A percentile compares a stretch with the other conserved stretches of the same genome.
Conservation (phyloP, 1,139 yeast genomes). For the Blastobotrys persicus region DNA sequence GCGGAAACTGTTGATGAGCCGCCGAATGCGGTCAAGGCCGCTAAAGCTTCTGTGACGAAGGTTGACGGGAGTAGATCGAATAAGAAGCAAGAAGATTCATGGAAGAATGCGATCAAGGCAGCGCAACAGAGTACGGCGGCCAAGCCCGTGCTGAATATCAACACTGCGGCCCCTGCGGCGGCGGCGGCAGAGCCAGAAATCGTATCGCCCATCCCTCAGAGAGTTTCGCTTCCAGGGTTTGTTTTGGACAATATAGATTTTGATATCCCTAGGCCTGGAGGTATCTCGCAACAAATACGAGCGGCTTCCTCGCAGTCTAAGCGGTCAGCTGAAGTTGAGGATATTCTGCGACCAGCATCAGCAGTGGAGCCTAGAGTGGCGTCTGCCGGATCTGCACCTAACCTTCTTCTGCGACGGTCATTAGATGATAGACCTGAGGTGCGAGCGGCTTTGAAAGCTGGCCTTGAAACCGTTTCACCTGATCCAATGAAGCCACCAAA, state of each 20-base stretch:
- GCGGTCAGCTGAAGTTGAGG: background rate
- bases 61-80: background rate
- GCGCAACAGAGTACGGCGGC: background rate
- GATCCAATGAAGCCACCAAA: constrained; percentile 5
- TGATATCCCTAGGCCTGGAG: background rate
- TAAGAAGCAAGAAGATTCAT: background rate
- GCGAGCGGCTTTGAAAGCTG: constrained; percentile 1
- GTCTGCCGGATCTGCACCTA: background rate
- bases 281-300: background rate
- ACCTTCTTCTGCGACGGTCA: background rate
- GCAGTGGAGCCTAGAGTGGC: constrained; percentile 1
- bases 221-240: constrained; percentile 4
- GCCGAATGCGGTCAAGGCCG: background rate
- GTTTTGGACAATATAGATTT: background rate
- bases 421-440: constrained; percentile 2
- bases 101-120: background rate
- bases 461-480: constrained; percentile 4
- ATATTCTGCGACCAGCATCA: background rate
- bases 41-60: background rate
- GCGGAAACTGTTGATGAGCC: constrained; percentile 1
- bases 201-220: constrained; percentile 2
- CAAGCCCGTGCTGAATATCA: background rate
- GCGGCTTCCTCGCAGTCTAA: too few relatives aligned
- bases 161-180: background rate
- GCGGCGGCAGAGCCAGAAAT: background rate